A percentile compares a stretch with the other conserved stretches of the same genome.
Evolutionary conservation across 306 rosid genomes (phyloP).

Genomic region (Oxytropis ochrocephala): DNA sequence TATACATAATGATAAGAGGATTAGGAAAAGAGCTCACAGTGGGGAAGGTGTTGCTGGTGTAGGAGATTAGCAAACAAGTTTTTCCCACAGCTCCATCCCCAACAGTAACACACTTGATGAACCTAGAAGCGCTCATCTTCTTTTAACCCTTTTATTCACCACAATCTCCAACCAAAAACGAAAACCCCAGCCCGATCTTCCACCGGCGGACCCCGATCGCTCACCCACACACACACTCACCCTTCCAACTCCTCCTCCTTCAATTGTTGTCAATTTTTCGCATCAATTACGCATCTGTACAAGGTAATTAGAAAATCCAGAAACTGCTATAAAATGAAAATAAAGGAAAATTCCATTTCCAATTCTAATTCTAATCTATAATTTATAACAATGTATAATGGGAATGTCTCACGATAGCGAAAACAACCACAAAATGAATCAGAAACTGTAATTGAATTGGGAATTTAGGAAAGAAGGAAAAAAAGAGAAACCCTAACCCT

Average conservation of each 20-base stretch:
- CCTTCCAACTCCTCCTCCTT: slow-evolving; percentile 33
- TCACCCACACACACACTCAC: slow-evolving; percentile 6
- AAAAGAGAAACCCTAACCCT: slow-evolving; percentile 34
- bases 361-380: not conserved
- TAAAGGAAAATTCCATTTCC: not conserved
- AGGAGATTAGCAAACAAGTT: slow-evolving; percentile 94
- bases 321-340: slow-evolving; percentile 19
- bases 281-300: slow-evolving; percentile 51
- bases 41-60: slow-evolving; percentile 98
- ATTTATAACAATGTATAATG: no score
- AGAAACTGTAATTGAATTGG: not conserved
- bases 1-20: not conserved
- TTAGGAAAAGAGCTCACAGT: slow-evolving; percentile 45
- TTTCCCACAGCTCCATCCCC: slow-evolving; percentile 99
- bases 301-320: not conserved
- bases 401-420: no score
- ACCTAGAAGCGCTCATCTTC: slow-evolving; percentile 95
- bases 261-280: slow-evolving; percentile 6
- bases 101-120: slow-evolving; percentile 97
- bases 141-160: slow-evolving; percentile 1
- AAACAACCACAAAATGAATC: not conserved
- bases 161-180: not conserved
- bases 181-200: slow-evolving; percentile 85
- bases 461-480: not conserved
- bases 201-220: slow-evolving; percentile 64